A percentile compares a stretch with the other conserved stretches of the same genome.
These are phyloP conservation scores for Plasmodiophora brassicae DNA, from an alignment of 208 protist genomes.

Conservation along the genomic window DNA sequence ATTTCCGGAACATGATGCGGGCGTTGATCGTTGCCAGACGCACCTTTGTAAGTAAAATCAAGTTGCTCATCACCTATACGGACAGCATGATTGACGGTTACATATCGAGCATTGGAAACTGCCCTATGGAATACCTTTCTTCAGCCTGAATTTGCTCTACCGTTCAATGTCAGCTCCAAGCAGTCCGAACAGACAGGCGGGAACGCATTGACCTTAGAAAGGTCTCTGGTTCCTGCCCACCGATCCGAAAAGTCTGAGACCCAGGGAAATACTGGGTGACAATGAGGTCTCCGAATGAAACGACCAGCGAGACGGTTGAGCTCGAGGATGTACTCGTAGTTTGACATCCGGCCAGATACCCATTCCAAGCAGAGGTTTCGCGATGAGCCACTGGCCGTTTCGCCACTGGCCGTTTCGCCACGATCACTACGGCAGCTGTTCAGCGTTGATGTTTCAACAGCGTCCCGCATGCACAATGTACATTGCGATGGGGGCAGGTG, in stretches of 20 bases:
- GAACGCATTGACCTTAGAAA: not conserved
- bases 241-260: not conserved
- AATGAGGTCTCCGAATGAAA: not conserved
- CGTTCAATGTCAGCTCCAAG: not conserved
- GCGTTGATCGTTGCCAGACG: not conserved
- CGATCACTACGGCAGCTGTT: not conserved
- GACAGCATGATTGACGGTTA: too few relatives aligned
- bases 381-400: not conserved
- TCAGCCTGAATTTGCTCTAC: not conserved
- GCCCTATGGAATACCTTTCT: too few relatives aligned
- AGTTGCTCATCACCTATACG: slow-evolving; percentile 17
- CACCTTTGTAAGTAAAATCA: not conserved
- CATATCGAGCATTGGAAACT: too few relatives aligned
- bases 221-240: not conserved
- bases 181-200: not conserved
- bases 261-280: not conserved
- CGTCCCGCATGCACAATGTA: not conserved
- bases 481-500: not conserved
- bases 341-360: not conserved
- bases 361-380: not conserved
- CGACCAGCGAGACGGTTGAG: not conserved
- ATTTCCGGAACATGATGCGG: slow-evolving; percentile 10
- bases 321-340: not conserved
- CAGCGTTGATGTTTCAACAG: not conserved
- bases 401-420: not conserved